Conservation (phyloP, 2,329 filamentous ascomycete genomes). For the Talaromyces sp. region DNA sequence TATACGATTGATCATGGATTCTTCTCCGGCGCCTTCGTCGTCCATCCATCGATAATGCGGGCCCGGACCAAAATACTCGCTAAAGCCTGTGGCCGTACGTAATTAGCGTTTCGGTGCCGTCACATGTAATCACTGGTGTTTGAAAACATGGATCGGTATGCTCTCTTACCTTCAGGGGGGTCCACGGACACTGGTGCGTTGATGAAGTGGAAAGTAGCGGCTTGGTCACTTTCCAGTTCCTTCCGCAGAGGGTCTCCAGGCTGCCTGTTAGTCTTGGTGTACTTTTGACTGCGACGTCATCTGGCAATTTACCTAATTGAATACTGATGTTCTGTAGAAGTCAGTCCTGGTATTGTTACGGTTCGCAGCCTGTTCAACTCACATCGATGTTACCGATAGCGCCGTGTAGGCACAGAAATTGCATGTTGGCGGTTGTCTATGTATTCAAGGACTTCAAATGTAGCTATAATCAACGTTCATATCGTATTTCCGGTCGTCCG, state of each 20-base stretch:
- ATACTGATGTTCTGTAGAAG: slow-evolving; percentile 10
- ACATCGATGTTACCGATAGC: slow-evolving; percentile 30
- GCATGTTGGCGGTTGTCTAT: slow-evolving; percentile 20
- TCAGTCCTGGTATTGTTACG: background rate
- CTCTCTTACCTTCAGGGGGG: slow-evolving; percentile 22
- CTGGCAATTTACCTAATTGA: slow-evolving; percentile 2
- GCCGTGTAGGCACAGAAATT: slow-evolving; percentile 29
- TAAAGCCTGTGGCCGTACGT: background rate
- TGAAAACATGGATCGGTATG: slow-evolving; percentile 5
- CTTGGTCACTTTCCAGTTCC: slow-evolving; percentile 6
- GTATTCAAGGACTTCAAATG: background rate
- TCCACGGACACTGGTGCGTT: slow-evolving; percentile 8
- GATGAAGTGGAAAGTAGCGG: slow-evolving; percentile 10
- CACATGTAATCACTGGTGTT: background rate
- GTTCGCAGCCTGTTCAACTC: slow-evolving; percentile 5
- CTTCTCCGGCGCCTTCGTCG: slow-evolving; percentile 5
- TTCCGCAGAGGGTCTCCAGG: slow-evolving; percentile 8
- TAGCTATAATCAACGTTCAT: no score
- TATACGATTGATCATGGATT: slow-evolving; percentile 14
- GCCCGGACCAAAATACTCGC: slow-evolving; percentile 13
- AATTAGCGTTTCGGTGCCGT: background rate
- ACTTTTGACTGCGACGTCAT: background rate
- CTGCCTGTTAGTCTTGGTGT: background rate
- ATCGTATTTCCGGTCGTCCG: no score
- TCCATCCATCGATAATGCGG: slow-evolving; percentile 17